Percentiles rank a stretch among this genome's conserved stretches.
Conservation (phyloP, 352 stramenopile genomes). For the Sclerospora graminicola region DNA sequence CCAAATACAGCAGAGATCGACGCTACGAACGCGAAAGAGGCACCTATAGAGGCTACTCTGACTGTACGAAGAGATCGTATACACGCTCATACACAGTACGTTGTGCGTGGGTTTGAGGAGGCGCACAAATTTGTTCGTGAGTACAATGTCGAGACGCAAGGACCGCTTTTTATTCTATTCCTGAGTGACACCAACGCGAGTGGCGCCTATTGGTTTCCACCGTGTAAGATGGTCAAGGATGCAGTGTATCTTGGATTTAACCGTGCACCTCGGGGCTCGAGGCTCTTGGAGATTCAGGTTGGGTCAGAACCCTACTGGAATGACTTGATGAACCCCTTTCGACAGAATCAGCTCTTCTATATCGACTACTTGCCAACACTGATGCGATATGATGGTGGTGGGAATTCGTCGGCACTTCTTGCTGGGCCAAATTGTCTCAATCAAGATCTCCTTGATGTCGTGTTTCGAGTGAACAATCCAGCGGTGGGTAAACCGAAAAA, state of each 20-base stretch:
- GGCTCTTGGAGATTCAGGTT: slow-evolving; percentile 62
- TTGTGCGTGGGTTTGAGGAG: slow-evolving; percentile 59
- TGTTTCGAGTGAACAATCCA: slow-evolving; percentile 45
- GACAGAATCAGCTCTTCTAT: slow-evolving; percentile 75
- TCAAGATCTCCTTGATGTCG: slow-evolving; percentile 51
- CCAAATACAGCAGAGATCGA: slow-evolving; percentile 6
- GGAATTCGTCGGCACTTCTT: slow-evolving; percentile 60
- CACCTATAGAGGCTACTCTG: slow-evolving; percentile 13
- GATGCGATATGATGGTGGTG: slow-evolving; percentile 66
- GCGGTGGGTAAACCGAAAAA: slow-evolving; percentile 20
- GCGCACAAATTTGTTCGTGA: slow-evolving; percentile 66
- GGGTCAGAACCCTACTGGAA: slow-evolving; percentile 48
- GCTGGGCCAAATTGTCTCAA: slow-evolving; percentile 60
- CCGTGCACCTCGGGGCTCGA: slow-evolving; percentile 44
- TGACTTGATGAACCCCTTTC: slow-evolving; percentile 64
- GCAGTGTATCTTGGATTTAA: slow-evolving; percentile 48
- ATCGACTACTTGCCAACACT: slow-evolving; percentile 72
- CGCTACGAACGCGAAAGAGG: slow-evolving; percentile 12
- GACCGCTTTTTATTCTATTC: slow-evolving; percentile 66
- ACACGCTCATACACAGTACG: slow-evolving; percentile 42
- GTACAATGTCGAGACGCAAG: slow-evolving; percentile 53
- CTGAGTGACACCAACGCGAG: slow-evolving; percentile 60
- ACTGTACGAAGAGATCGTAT: slow-evolving; percentile 27
- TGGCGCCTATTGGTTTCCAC: slow-evolving; percentile 68
- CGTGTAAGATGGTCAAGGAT: slow-evolving; percentile 51